Evolutionary conservation across 1,284 basidiomycete genomes (phyloP), one percentile per base, ranked within the genome.

Genomic region (Tilletia indica): DNA sequence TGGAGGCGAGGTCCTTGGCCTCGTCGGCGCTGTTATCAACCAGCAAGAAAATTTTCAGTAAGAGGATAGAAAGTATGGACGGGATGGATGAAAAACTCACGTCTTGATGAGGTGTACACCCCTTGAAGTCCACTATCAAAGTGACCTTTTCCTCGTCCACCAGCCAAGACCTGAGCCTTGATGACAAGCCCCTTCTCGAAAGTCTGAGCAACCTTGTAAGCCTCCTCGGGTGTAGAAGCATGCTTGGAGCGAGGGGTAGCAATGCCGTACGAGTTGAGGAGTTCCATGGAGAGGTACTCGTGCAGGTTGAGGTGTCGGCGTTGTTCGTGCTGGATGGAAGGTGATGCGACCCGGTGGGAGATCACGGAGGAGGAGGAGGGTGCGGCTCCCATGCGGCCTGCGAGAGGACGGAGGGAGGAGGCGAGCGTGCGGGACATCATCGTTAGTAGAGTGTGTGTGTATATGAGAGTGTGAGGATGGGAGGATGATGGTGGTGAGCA

Each of bases 141-240:
- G 84, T 93, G 92, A 71, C 97, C 97, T 89, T 99, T 99, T 80
- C 97, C 97, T 84, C 97, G 91, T 80, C 97, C 97, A 83, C 97
- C 97, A 77, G 97, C 97, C 73, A 99, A 91, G 9, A 99, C 97
- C 86, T 99, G 97, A 36, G 95, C 97, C 87, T 99, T 99, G 87
- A 99, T 94, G 67, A 83, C 82, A 47, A 82, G 76, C 56, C 76
- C 76, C 69, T 83, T 81, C 31, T 93, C 91, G 82, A 98, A 97
- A 78, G 89, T 89, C 87, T 93, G 89, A 71, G 94, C 94, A 69
- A 93, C 93, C 78, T 91, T 87, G 86, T 89, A 93, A 8, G 95
- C 95, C 87, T 99, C 97, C 77, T 93, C 88, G 3, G 94, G 89
- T 21, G 93, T 89, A 85, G 92, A 92, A 66, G 97, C 97, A 56